phyloP scores from a whole-genome alignment of 495 filamentous ascomycete species.

The Penicillium silybi region DNA sequence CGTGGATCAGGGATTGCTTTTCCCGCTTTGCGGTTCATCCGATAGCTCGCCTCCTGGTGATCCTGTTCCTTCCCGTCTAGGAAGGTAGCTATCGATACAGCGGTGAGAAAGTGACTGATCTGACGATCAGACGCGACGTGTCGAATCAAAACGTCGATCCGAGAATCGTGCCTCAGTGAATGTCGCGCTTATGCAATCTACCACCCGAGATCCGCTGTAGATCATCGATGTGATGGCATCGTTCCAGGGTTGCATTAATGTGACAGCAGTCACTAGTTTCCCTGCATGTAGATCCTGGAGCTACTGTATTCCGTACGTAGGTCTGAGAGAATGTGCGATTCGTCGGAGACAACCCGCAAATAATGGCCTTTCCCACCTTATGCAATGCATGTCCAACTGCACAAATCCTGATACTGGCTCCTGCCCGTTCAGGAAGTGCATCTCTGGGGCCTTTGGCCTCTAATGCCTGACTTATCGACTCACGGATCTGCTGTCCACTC shows the following conservation, averaged over 20 bases:
- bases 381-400: not conserved
- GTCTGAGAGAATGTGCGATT: not conserved
- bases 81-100: too few species aligned
- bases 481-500: not conserved
- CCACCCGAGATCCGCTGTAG: not conserved
- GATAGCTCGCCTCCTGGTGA: too few species aligned
- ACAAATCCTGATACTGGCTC: not conserved
- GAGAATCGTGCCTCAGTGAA: not conserved
- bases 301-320: not conserved
- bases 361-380: not conserved
- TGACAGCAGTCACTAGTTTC: not conserved
- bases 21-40: not conserved
- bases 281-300: not conserved
- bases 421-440: not conserved
- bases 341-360: not conserved
- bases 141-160: not conserved
- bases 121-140: not conserved
- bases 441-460: not conserved
- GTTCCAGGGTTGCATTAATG: too few species aligned
- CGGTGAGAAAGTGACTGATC: not conserved
- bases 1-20: not conserved
- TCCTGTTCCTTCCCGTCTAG: too few species aligned
- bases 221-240: not conserved
- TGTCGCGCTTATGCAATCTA: not conserved
- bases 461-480: not conserved